Percentiles rank a stretch among this genome's conserved stretches.
phyloP scores from a whole-genome alignment of 169 alveolate genomes.

The Cryptosporidium muris region DNA sequence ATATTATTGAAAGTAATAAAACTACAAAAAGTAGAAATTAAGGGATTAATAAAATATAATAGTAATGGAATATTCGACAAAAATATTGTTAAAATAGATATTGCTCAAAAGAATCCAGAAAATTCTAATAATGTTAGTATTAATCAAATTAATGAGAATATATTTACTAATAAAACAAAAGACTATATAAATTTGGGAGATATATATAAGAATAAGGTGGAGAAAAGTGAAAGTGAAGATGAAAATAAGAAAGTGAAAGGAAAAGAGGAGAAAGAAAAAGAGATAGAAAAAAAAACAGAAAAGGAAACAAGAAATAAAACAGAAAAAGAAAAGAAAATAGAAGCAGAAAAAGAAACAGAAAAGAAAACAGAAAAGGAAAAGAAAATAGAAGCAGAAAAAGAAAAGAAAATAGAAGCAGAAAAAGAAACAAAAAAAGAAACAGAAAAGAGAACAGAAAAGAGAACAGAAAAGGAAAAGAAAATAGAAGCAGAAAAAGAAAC shows the following conservation, averaged over 20 bases:
- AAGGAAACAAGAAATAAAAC: neutral
- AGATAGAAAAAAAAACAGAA: slow-evolving; percentile 1
- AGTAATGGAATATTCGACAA: no score
- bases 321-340: neutral
- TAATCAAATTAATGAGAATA: neutral
- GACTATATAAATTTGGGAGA: neutral
- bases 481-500: neutral
- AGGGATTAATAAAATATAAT: no score
- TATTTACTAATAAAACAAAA: neutral
- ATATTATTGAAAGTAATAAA: slow-evolving; percentile 18
- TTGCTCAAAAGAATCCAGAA: neutral
- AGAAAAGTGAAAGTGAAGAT: neutral
- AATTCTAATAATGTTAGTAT: neutral
- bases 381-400: neutral
- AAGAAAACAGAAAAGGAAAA: neutral
- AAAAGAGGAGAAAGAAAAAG: no score
- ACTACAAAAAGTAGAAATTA: slow-evolving; percentile 28
- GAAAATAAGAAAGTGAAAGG: neutral
- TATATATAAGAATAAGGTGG: neutral
- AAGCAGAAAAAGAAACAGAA: neutral
- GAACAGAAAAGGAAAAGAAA: neutral
- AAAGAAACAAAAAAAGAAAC: neutral
- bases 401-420: neutral
- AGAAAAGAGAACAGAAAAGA: no score
- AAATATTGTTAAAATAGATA: no score